Percentiles rank a stretch among this genome's conserved stretches.
Evolutionary conservation across 169 alveolate species (phyloP).

Genomic region (Eimeria sp.): DNA sequence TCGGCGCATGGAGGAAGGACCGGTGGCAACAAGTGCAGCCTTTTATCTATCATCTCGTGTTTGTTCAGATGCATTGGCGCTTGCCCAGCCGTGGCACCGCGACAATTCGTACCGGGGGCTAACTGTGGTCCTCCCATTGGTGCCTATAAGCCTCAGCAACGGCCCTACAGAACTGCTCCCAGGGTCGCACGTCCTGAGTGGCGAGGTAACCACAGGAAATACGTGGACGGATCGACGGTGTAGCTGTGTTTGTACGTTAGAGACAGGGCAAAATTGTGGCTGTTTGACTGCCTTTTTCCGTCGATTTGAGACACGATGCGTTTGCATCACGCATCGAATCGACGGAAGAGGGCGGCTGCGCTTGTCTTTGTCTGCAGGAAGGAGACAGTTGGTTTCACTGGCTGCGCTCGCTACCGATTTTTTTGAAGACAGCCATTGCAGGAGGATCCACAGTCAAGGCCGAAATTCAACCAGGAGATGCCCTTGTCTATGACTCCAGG

Average conservation of each 20-base stretch:
- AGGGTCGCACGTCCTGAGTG: slow-evolving; percentile 73
- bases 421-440: not conserved
- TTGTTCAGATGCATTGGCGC: slow-evolving; percentile 81
- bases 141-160: slow-evolving; percentile 42
- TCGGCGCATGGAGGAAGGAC: not conserved
- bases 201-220: slow-evolving; percentile 15
- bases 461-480: slow-evolving; percentile 76
- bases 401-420: slow-evolving; percentile 39
- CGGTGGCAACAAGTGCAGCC: not conserved
- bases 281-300: not conserved
- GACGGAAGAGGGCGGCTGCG: not conserved
- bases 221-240: not conserved
- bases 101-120: slow-evolving; percentile 77
- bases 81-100: slow-evolving; percentile 83
- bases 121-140: slow-evolving; percentile 75
- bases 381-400: slow-evolving; percentile 43
- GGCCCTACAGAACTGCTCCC: slow-evolving; percentile 83
- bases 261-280: not conserved
- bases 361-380: slow-evolving; percentile 2
- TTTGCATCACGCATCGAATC: not conserved
- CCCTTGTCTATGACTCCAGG: slow-evolving; percentile 81
- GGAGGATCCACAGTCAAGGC: slow-evolving; percentile 66
- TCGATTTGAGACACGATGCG: not conserved
- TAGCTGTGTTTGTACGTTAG: not conserved
- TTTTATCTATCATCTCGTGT: not conserved